Base-by-base conservation (phyloP, 306 rosid species). In the Trifolium pratense region DNA sequence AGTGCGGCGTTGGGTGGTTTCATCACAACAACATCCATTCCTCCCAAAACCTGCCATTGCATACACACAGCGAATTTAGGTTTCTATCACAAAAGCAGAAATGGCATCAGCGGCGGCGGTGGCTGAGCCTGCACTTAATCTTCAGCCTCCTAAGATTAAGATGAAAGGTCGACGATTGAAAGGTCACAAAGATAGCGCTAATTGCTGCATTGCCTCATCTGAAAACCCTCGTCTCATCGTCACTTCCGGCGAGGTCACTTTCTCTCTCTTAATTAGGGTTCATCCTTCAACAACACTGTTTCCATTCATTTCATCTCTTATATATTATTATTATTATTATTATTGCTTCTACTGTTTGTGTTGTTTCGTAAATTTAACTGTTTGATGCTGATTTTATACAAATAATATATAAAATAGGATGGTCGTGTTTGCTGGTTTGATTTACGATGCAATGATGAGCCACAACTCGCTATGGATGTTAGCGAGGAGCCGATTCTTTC, bases 351-450 rank as follows among this genome's bases (percentile, higher is more conserved):
- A 5, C 6, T 23, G 13, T 16, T 61, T 11, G n/a, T 36, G 20
- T 26, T 34, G 48, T 14, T 75, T 65, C n/a, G 4, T 52, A 23
- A n/a, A 73, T 66, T 73, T 5, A 11, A 52, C 10, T 51, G 7
- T 9, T 21, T 6, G 13, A 8, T 58, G 62, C 34, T 66, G 9
- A 29, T 10, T 58, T 23, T 57, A 9, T 61, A 26, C 31, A 26
- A 3, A 26, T 68, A n/a, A 12, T 2, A 12, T 2, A 23, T 20
- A 55, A 23, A 21, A 49, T 36, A 66, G 98, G 98, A 93, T 79
- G 98, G 97, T 55, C 83, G 90, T 40, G 86, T 93, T 75, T 91
- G 97, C 85, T 93, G 97, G 98, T 93, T 93, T 81, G 98, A 91
- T 72, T 70, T 93, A 96, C 86, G 97, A 59, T 86, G 97, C 86